These are phyloP conservation scores for Amylocystis lapponica DNA, from an alignment of 768 basidiomycete species.

Conservation along the genomic window DNA sequence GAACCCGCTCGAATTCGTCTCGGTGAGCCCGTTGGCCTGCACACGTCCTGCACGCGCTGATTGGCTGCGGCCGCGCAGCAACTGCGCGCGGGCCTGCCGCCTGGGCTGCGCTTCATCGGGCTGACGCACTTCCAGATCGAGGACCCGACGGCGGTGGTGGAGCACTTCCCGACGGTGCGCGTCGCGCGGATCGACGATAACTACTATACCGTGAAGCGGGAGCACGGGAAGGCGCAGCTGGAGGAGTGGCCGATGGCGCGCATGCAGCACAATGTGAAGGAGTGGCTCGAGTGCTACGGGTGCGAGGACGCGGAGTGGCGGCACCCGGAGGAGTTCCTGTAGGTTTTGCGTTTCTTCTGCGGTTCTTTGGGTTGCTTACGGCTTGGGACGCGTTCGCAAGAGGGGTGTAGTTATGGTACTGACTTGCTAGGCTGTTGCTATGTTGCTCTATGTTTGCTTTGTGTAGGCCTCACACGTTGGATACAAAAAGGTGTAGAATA, in stretches of 20 bases:
- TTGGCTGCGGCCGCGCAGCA: constrained; percentile 36
- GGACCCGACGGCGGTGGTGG: constrained; percentile 39
- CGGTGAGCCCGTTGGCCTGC: constrained; percentile 24
- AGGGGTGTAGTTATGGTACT: no score
- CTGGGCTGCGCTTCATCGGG: constrained; percentile 46
- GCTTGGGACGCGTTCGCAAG: no score
- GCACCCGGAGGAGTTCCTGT: constrained; percentile 22
- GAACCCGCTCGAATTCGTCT: constrained; percentile 22
- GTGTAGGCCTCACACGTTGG: no score
- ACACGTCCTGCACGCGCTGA: constrained; percentile 25
- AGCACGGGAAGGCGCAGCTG: constrained; percentile 33
- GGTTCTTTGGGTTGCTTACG: no score
- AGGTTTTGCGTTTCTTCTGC: no score
- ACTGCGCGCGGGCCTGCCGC: constrained; percentile 53
- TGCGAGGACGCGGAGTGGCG: constrained; percentile 49
- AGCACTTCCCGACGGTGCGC: constrained; percentile 56
- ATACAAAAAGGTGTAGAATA: no score
- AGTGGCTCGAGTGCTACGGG: constrained; percentile 63
- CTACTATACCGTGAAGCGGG: constrained; percentile 47
- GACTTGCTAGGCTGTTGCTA: no score
- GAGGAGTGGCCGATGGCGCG: constrained; percentile 54
- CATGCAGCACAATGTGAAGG: constrained; percentile 43
- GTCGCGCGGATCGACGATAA: constrained; percentile 48
- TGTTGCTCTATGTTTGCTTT: no score
- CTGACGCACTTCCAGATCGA: constrained; percentile 42